A percentile compares a stretch with the other conserved stretches of the same genome.
Conservation (phyloP, 208 protist species). For the Polymyxa betae region DNA sequence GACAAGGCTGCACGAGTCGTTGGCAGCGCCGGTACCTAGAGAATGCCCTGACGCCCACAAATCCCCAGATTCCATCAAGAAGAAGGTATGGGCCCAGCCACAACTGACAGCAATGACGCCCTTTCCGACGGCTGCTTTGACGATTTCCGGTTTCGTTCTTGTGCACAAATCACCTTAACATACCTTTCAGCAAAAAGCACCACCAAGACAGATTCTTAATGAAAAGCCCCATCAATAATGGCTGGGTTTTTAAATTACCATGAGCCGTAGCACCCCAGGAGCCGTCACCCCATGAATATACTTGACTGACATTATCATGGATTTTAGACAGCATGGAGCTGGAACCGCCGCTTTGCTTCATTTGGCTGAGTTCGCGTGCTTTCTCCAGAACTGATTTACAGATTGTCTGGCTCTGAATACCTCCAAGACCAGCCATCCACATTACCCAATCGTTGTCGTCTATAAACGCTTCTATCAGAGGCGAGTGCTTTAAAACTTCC, state of each 20-base stretch:
- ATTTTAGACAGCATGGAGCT: background rate
- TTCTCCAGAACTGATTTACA: background rate
- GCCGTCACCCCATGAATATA: background rate
- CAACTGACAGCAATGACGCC: background rate
- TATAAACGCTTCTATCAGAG: background rate
- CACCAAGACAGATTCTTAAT: too few relatives aligned
- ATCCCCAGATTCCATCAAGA: slow-evolving; percentile 45
- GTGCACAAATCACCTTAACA: background rate
- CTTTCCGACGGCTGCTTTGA: slow-evolving; percentile 33
- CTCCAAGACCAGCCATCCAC: background rate
- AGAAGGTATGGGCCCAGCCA: slow-evolving; percentile 36
- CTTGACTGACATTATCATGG: slow-evolving; percentile 26
- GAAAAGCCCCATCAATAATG: background rate
- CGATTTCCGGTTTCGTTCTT: slow-evolving; percentile 50
- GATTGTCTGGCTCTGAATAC: background rate
- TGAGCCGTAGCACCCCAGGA: slow-evolving; percentile 21
- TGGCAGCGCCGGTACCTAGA: background rate
- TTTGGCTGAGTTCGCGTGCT: background rate
- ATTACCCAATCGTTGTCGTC: background rate
- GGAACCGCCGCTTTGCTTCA: background rate
- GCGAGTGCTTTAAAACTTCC: background rate
- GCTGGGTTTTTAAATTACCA: background rate
- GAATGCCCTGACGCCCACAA: slow-evolving; percentile 7
- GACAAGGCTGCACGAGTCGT: background rate
- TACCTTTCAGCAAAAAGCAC: too few relatives aligned